Conservation (phyloP, 2,329 filamentous ascomycete genomes). For the Fusarium gaditjirri region DNA sequence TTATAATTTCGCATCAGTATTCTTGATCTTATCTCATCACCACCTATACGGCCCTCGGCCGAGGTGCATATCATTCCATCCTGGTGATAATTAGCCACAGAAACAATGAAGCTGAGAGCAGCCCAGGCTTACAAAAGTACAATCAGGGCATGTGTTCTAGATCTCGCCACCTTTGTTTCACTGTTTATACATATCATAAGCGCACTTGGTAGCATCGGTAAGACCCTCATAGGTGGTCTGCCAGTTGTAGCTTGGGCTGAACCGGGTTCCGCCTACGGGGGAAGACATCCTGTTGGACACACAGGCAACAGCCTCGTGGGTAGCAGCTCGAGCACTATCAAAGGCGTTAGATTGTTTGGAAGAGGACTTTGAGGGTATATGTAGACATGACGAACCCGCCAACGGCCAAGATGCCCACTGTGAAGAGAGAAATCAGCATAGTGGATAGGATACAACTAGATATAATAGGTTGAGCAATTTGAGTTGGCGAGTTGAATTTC, state of each 20-base stretch:
- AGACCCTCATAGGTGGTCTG: background rate
- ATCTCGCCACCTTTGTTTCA: background rate
- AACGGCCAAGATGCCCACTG: background rate
- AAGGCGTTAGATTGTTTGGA: background rate
- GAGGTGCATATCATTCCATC: background rate
- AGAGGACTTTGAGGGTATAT: accelerated
- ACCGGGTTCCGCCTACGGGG: background rate
- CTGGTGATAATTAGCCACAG: background rate
- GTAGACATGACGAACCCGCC: background rate
- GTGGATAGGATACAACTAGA: accelerated
- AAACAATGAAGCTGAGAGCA: accelerated
- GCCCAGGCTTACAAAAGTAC: background rate
- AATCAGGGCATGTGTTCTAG: background rate
- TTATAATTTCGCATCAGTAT: accelerated
- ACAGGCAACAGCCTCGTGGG: background rate
- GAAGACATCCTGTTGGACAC: background rate
- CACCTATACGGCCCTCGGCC: background rate
- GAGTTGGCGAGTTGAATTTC: accelerated
- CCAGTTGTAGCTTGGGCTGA: background rate
- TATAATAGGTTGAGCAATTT: background rate
- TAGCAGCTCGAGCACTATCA: background rate
- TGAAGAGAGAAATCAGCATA: background rate
- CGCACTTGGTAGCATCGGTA: background rate
- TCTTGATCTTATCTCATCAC: background rate
- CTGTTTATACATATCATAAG: background rate